Evolutionary conservation across 2,329 filamentous ascomycete species (phyloP).

Genomic region (Fusarium dimerum): DNA sequence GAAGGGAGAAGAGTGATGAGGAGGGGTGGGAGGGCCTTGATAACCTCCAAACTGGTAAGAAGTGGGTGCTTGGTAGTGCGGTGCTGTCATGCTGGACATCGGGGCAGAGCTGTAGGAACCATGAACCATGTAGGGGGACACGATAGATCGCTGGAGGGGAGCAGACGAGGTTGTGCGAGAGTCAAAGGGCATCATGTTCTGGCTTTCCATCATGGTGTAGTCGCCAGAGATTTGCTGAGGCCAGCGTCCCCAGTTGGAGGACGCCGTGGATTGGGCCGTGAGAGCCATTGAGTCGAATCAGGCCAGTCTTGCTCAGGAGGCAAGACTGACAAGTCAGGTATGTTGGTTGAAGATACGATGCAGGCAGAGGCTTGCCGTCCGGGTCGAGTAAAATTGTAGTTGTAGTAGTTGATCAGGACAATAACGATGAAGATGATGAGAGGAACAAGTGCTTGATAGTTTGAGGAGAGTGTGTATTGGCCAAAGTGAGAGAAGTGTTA

Average conservation of each 20-base stretch:
- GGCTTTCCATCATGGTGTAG: conserved; percentile 51
- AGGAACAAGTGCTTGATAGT: not conserved
- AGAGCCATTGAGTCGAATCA: conserved; percentile 44
- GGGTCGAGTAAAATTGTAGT: conserved; percentile 6
- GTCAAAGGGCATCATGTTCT: conserved; percentile 52
- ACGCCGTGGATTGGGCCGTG: conserved; percentile 45
- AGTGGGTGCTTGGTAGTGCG: conserved; percentile 44
- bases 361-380: conserved; percentile 5
- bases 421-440: not conserved
- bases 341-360: conserved; percentile 2
- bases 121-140: conserved; percentile 49
- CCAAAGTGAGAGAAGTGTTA: conserved; percentile 2
- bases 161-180: conserved; percentile 40
- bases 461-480: too few species aligned
- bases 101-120: conserved; percentile 46
- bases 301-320: conserved; percentile 25
- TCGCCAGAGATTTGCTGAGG: conserved; percentile 49
- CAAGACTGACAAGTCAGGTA: conserved; percentile 24
- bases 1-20: conserved; percentile 35
- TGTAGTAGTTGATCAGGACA: not conserved
- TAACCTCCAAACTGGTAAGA: conserved; percentile 48
- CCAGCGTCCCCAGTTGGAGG: conserved; percentile 58
- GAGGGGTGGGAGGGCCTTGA: conserved; percentile 37
- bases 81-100: conserved; percentile 43
- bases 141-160: conserved; percentile 43